These are phyloP conservation scores for Colletotrichum nymphaeae DNA, from an alignment of 2,329 filamentous ascomycete species.

Conservation along the genomic window DNA sequence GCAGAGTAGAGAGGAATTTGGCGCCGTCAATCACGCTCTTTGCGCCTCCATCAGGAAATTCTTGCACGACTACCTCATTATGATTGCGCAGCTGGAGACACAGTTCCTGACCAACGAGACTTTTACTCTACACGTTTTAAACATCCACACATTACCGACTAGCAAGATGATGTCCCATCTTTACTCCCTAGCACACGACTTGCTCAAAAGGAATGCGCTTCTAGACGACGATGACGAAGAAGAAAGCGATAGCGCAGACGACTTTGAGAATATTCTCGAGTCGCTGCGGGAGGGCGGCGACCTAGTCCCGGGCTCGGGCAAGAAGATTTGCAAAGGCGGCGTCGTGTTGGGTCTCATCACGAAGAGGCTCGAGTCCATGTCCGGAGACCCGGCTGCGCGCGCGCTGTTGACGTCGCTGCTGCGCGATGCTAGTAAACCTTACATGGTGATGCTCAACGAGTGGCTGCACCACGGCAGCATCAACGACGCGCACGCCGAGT, in stretches of 20 bases:
- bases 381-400: conserved; percentile 90
- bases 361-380: conserved; percentile 86
- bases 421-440: conserved; percentile 89
- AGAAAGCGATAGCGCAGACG: conserved; percentile 79
- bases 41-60: conserved; percentile 95
- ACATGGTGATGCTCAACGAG: conserved; percentile 98
- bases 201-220: conserved; percentile 88
- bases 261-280: conserved; percentile 94
- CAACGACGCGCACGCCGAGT: conserved; percentile 92
- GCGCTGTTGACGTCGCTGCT: conserved; percentile 84
- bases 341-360: conserved; percentile 91
- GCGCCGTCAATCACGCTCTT: conserved; percentile 92
- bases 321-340: conserved; percentile 97
- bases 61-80: conserved; percentile 91
- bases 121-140: conserved; percentile 93
- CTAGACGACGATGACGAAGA: conserved; percentile 82
- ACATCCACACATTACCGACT: conserved; percentile 90
- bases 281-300: conserved; percentile 89
- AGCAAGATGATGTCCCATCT: conserved; percentile 92
- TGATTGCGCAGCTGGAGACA: conserved; percentile 93
- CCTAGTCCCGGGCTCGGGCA: conserved; percentile 79
- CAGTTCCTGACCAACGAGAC: conserved; percentile 89
- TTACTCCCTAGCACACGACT: conserved; percentile 87
- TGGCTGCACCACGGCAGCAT: conserved; percentile 98
- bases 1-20: conserved; percentile 92